phyloP scores from a whole-genome alignment of 148 eudicot species.

The Chenopodium album region DNA sequence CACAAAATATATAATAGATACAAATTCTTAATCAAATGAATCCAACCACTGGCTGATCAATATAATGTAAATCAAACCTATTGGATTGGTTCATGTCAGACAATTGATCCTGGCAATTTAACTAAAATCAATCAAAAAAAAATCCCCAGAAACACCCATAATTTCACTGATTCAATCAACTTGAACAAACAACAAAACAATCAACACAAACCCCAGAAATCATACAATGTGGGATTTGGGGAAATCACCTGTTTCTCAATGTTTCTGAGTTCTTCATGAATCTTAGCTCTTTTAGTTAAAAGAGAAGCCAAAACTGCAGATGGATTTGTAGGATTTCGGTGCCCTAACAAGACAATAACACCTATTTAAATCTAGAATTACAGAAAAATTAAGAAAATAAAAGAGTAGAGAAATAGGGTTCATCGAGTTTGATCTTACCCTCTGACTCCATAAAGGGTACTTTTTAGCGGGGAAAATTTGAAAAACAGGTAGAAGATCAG shows the following conservation, averaged over 20 bases:
- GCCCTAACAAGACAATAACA: constrained; percentile 46
- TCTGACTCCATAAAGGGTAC: constrained; percentile 32
- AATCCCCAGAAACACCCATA: not conserved
- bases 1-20: not conserved
- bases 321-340: constrained; percentile 59
- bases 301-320: constrained; percentile 70
- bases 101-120: not conserved
- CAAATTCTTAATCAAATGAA: not conserved
- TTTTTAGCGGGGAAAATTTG: constrained; percentile 34
- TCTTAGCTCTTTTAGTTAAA: constrained; percentile 75
- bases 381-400: not conserved
- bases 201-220: constrained; percentile 12
- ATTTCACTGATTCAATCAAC: not conserved
- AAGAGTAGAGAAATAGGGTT: constrained; percentile 15
- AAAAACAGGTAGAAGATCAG: constrained; percentile 25
- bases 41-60: not conserved
- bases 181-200: not conserved
- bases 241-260: constrained; percentile 80
- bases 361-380: not conserved
- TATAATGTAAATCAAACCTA: not conserved
- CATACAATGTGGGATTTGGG: not conserved
- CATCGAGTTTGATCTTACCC: constrained; percentile 22
- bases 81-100: too few species aligned
- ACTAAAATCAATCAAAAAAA: not conserved
- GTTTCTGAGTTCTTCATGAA: constrained; percentile 80